Conservation (phyloP, 23 red algal genomes). For the Gracilaria caudata region DNA sequence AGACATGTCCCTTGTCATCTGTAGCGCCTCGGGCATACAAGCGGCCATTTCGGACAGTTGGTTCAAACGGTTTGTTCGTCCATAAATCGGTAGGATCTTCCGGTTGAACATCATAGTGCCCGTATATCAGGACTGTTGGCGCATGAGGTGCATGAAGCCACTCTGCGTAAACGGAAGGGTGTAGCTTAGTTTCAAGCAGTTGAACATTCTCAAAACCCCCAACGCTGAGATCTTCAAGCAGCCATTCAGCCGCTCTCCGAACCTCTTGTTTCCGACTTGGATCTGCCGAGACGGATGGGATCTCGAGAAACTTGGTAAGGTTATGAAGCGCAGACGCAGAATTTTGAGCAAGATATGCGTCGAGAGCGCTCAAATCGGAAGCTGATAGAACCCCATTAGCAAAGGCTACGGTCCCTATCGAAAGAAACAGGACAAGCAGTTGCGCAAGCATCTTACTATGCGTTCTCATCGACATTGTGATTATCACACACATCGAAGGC, state of each 20-base stretch:
- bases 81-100: slow-evolving; percentile 78
- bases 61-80: slow-evolving; percentile 82
- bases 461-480: background rate
- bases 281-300: slow-evolving; percentile 70
- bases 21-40: slow-evolving; percentile 87
- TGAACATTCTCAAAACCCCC: slow-evolving; percentile 45
- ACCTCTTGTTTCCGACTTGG: slow-evolving; percentile 37
- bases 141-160: slow-evolving; percentile 56
- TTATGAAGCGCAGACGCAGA: background rate
- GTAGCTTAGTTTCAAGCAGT: slow-evolving; percentile 38
- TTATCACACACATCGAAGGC: too few species aligned
- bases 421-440: background rate
- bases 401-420: background rate
- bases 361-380: background rate
- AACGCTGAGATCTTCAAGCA: slow-evolving; percentile 29
- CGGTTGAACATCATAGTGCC: slow-evolving; percentile 96
- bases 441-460: background rate
- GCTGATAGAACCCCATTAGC: background rate
- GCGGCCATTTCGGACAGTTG: slow-evolving; percentile 57
- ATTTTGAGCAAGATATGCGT: slow-evolving; percentile 11
- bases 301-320: slow-evolving; percentile 43
- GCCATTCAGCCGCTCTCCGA: slow-evolving; percentile 27
- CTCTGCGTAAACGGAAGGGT: slow-evolving; percentile 79
- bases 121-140: slow-evolving; percentile 76
- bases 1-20: slow-evolving; percentile 91